A percentile compares a stretch with the other conserved stretches of the same genome.
These are phyloP conservation scores for Chrysosporium keratinophilum DNA, from an alignment of 2,329 filamentous ascomycete species.

Conservation along the genomic window DNA sequence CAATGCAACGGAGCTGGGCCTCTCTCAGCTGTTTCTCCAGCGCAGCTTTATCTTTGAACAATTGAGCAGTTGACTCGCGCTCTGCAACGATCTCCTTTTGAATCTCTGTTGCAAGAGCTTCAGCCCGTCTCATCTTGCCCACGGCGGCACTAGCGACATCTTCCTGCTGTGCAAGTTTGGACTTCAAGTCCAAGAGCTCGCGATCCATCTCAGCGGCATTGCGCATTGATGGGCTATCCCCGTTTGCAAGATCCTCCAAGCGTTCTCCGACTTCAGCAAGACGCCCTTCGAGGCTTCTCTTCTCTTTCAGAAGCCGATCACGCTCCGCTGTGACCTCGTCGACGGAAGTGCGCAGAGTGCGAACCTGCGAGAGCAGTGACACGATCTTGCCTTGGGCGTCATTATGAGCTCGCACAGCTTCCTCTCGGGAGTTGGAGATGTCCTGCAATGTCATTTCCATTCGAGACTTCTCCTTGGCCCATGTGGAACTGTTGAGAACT, in stretches of 20 bases:
- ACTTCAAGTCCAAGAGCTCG: constrained; percentile 81
- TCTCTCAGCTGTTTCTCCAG: constrained; percentile 88
- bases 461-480: constrained; percentile 94
- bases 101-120: constrained; percentile 75
- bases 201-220: constrained; percentile 82
- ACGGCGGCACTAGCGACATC: constrained; percentile 85
- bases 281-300: constrained; percentile 75
- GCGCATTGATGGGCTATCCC: constrained; percentile 76
- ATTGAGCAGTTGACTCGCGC: constrained; percentile 65
- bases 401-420: constrained; percentile 85
- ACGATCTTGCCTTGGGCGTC: constrained; percentile 92
- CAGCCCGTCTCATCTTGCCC: constrained; percentile 92
- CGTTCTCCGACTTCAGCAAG: constrained; percentile 79
- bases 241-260: constrained; percentile 75
- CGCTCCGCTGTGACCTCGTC: constrained; percentile 80
- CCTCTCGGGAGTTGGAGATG: constrained; percentile 80
- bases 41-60: constrained; percentile 81
- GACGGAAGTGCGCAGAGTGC: constrained; percentile 67
- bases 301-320: constrained; percentile 75
- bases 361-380: constrained; percentile 77
- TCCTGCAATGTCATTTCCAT: constrained; percentile 84
- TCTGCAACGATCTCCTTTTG: constrained; percentile 86
- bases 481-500: constrained; percentile 91
- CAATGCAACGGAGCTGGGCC: constrained; percentile 76
- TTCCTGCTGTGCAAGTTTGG: constrained; percentile 79